phyloP scores from a whole-genome alignment of 192 early-diverging fungal species.

The Coemansia guatemalensis region DNA sequence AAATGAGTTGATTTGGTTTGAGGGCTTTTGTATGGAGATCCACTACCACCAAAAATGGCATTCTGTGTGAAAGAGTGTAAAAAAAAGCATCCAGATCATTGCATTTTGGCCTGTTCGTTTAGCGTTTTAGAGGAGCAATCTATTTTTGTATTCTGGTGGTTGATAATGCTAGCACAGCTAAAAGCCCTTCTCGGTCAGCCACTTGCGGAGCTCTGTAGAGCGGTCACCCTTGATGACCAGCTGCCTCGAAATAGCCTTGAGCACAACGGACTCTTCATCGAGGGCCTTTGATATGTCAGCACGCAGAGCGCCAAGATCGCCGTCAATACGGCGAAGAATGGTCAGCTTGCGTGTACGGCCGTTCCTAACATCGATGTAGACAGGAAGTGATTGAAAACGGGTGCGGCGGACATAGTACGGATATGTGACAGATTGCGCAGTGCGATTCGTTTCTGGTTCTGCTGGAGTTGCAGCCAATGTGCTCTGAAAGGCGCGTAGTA shows the following conservation, averaged over 20 bases:
- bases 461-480: constrained; percentile 16
- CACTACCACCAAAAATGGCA: neutral
- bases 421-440: constrained; percentile 11
- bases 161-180: constrained; percentile 14
- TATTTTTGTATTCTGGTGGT: neutral
- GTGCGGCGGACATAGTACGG: constrained; percentile 70
- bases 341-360: constrained; percentile 64
- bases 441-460: neutral
- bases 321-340: constrained; percentile 68
- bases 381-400: constrained; percentile 60
- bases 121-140: neutral
- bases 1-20: constrained; percentile 1
- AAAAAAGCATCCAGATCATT: too few relatives aligned
- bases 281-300: constrained; percentile 24
- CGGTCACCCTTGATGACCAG: constrained; percentile 60
- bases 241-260: constrained; percentile 54
- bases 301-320: constrained; percentile 57
- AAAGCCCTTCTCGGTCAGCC: constrained; percentile 60
- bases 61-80: neutral
- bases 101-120: neutral
- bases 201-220: constrained; percentile 52
- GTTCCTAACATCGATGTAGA: constrained; percentile 70
- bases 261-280: constrained; percentile 21
- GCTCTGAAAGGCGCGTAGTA: constrained; percentile 33
- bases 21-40: constrained; percentile 5